Evolutionary conservation across 2,329 filamentous ascomycete species (phyloP).

Genomic region (Cadophora sp.): DNA sequence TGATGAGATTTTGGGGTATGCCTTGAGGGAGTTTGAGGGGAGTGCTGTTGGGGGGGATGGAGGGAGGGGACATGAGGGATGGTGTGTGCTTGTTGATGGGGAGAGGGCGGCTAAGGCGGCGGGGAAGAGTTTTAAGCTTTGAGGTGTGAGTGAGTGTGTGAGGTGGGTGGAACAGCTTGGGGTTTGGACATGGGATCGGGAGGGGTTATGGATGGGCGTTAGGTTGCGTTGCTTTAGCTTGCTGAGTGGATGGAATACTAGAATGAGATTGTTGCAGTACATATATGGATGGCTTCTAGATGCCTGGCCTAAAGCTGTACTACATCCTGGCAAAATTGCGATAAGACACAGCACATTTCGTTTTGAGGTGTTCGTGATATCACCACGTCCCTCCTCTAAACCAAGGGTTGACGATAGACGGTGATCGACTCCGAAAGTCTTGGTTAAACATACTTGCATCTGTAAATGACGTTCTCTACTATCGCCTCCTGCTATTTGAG

Average conservation of each 20-base stretch:
- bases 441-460: too few relatives aligned
- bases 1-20: conserved; percentile 74
- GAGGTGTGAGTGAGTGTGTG: conserved; percentile 32
- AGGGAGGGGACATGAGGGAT: conserved; percentile 73
- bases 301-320: too few relatives aligned
- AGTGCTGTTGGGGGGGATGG: conserved; percentile 72
- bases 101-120: conserved; percentile 65
- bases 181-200: background rate
- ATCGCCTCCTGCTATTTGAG: too few relatives aligned
- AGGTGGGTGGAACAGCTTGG: background rate
- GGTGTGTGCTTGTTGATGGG: conserved; percentile 88
- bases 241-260: background rate
- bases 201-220: background rate
- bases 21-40: conserved; percentile 69
- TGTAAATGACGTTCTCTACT: too few relatives aligned
- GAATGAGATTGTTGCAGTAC: background rate
- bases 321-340: too few relatives aligned
- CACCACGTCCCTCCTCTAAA: too few relatives aligned
- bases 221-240: too few relatives aligned
- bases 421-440: too few relatives aligned
- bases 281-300: background rate
- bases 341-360: too few relatives aligned
- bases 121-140: conserved; percentile 48
- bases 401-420: too few relatives aligned
- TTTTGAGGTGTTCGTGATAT: too few relatives aligned